Percentiles rank a stretch among this genome's conserved stretches.
Conservation (phyloP, 352 stramenopile species). For the Pilasporangium apinafurcum region DNA sequence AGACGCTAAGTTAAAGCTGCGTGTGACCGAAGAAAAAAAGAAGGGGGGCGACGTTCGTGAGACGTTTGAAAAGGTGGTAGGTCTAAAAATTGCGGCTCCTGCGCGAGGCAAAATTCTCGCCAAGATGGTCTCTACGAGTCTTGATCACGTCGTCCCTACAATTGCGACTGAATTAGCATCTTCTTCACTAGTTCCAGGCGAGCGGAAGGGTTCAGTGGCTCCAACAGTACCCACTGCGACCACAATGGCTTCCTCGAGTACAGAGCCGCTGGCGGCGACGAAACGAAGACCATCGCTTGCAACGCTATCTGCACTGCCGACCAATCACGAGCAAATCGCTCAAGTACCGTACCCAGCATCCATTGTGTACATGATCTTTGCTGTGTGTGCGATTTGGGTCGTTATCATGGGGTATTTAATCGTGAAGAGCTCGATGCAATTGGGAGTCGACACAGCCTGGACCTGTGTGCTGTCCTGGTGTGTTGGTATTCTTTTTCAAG, state of each 20-base stretch:
- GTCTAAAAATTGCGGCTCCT: constrained; percentile 64
- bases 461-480: constrained; percentile 42
- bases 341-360: constrained; percentile 63
- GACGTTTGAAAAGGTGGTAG: constrained; percentile 66
- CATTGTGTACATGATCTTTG: constrained; percentile 51
- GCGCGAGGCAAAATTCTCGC: constrained; percentile 60
- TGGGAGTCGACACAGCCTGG: constrained; percentile 45
- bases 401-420: constrained; percentile 32
- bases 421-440: constrained; percentile 29
- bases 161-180: constrained; percentile 39
- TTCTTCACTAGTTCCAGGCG: constrained; percentile 2
- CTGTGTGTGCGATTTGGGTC: constrained; percentile 32
- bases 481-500: constrained; percentile 36
- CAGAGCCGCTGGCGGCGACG: constrained; percentile 4
- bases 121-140: constrained; percentile 42
- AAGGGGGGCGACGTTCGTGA: constrained; percentile 31
- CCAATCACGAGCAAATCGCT: constrained; percentile 2
- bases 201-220: background rate
- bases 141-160: constrained; percentile 42
- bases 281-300: background rate
- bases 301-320: background rate
- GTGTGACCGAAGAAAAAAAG: constrained; percentile 20
- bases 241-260: background rate
- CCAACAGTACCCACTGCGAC: constrained; percentile 3
- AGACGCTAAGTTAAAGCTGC: constrained; percentile 64